These are phyloP conservation scores for Penicillium sp. DNA, from an alignment of 2,329 filamentous ascomycete genomes.

Conservation along the genomic window DNA sequence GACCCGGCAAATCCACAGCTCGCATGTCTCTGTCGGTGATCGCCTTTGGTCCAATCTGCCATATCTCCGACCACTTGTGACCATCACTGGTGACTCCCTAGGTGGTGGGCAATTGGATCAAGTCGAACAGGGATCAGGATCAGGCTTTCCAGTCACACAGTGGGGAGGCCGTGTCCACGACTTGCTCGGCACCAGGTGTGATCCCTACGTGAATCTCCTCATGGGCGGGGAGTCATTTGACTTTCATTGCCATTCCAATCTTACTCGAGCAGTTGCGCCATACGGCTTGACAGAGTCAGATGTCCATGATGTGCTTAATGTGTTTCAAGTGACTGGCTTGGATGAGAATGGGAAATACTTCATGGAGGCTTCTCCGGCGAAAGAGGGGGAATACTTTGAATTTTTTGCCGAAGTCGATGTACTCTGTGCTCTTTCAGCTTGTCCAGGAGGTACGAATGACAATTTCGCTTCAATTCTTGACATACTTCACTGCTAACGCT, in stretches of 20 bases:
- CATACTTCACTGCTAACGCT: too few relatives aligned
- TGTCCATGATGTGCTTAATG: slow-evolving; percentile 79
- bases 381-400: slow-evolving; percentile 57
- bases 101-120: slow-evolving; percentile 34
- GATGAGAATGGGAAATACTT: slow-evolving; percentile 71
- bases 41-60: slow-evolving; percentile 74
- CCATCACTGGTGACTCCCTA: slow-evolving; percentile 66
- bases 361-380: slow-evolving; percentile 55
- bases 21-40: slow-evolving; percentile 68
- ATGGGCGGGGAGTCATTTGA: slow-evolving; percentile 52
- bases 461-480: not conserved
- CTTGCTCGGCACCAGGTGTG: slow-evolving; percentile 71
- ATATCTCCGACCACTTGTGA: slow-evolving; percentile 70
- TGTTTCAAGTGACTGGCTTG: slow-evolving; percentile 80
- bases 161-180: slow-evolving; percentile 59
- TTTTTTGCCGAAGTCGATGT: slow-evolving; percentile 79
- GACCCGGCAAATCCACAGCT: slow-evolving; percentile 72
- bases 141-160: not conserved
- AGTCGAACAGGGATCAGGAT: slow-evolving; percentile 14
- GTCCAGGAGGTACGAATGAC: slow-evolving; percentile 58
- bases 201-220: slow-evolving; percentile 72
- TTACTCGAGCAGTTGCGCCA: slow-evolving; percentile 63
- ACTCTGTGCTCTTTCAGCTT: slow-evolving; percentile 63
- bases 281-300: slow-evolving; percentile 68
- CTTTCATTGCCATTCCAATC: too few relatives aligned